These are phyloP conservation scores for Russula virescens DNA, from an alignment of 768 basidiomycete genomes.

Conservation along the genomic window DNA sequence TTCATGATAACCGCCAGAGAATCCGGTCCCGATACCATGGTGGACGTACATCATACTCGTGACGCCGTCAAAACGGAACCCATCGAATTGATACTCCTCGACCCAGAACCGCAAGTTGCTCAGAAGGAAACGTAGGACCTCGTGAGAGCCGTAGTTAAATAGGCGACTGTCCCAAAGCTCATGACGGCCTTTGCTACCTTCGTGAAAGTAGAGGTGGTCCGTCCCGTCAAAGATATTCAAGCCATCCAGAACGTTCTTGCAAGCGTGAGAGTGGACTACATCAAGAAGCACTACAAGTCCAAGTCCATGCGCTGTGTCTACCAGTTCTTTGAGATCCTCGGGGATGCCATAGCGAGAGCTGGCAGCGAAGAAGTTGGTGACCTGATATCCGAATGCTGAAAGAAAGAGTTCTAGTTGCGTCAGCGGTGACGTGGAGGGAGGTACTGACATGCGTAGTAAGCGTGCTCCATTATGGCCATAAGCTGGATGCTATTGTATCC, in stretches of 20 bases:
- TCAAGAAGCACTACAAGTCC: constrained; percentile 92
- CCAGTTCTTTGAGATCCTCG: constrained; percentile 90
- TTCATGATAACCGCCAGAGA: constrained; percentile 97
- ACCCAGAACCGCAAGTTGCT: constrained; percentile 95
- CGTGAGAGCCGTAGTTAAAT: constrained; percentile 94
- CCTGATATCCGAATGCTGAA: constrained; percentile 94
- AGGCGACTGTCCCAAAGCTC: constrained; percentile 97
- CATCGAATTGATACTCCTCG: constrained; percentile 94
- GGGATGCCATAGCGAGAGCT: constrained; percentile 95
- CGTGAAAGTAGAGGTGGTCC: constrained; percentile 97
- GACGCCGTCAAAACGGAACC: constrained; percentile 97
- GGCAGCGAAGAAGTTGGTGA: constrained; percentile 95
- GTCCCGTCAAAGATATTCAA: constrained; percentile 96
- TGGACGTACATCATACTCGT: constrained; percentile 99
- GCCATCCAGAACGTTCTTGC: constrained; percentile 95
- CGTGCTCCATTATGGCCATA: constrained; percentile 98
- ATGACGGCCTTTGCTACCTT: constrained; percentile 82
- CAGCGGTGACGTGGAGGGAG: not conserved
- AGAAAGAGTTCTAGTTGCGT: constrained; percentile 8
- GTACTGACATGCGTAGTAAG: constrained; percentile 89
- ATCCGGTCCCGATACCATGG: constrained; percentile 96
- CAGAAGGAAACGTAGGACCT: constrained; percentile 90
- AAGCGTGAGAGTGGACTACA: constrained; percentile 96
- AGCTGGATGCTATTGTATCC: constrained; percentile 98
- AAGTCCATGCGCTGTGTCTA: constrained; percentile 92